Percentiles rank a stretch among this genome's conserved stretches.
These are phyloP conservation scores for Jacaranda mimosifolia DNA, from an alignment of 257 asterid species.

Conservation along the genomic window DNA sequence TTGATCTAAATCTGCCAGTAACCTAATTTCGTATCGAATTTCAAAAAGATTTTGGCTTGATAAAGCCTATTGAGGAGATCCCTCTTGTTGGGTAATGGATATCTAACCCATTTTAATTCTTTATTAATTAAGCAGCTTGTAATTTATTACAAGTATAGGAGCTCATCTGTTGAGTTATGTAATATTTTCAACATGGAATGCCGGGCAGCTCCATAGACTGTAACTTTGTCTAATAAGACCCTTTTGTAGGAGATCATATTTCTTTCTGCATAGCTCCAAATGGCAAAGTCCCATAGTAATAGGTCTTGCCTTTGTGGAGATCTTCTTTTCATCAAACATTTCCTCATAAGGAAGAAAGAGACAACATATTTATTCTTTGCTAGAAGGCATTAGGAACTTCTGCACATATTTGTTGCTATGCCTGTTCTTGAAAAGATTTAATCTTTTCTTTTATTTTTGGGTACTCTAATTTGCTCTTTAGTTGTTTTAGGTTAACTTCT, in stretches of 20 bases:
- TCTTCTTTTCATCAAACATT: neutral
- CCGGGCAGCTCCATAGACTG: neutral
- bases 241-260: too few species aligned
- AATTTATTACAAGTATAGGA: neutral
- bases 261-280: neutral
- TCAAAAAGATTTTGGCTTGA: neutral
- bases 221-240: too few species aligned
- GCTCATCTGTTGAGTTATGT: neutral
- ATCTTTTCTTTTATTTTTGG: too few species aligned
- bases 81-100: neutral
- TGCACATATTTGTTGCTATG: too few species aligned
- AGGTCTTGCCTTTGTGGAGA: too few species aligned
- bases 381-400: too few species aligned
- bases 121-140: neutral
- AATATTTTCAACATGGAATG: neutral
- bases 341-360: neutral
- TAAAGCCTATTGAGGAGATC: neutral
- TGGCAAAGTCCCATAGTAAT: too few species aligned
- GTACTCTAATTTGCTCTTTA: too few species aligned
- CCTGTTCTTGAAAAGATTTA: too few species aligned
- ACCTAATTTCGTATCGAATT: neutral
- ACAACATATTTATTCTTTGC: neutral
- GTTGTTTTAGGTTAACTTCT: too few species aligned
- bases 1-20: neutral
- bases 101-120: neutral